Base-by-base conservation (phyloP, 805 yeast genomes). In the Dipodascopsis tothii region DNA sequence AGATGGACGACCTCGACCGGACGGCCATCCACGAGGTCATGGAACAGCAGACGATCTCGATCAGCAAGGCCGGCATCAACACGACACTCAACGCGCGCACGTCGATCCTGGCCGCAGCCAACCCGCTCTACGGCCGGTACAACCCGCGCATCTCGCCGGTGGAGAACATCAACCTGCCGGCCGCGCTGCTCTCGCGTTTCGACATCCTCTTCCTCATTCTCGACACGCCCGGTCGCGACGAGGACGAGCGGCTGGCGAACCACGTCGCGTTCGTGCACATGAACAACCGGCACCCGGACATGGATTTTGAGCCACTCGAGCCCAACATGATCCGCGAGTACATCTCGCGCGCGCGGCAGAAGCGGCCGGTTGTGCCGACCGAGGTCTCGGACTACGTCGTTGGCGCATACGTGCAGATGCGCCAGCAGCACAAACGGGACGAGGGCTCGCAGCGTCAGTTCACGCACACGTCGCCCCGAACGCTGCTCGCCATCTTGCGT, bases 21-120 rank as follows among this genome's bases (percentile, higher is more conserved):
- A 92, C 97, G 0, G 97, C 97, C 1, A 92, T 92, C 60, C 97
- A 90, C 66, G 98, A 90, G 71, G 98, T 92, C 27, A 92, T 92
- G 98, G 98, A 92, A 68, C 98, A 92, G 64, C 98, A 92, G 66
- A 92, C 98, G 2, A 92, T 92, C 46, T 84, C 95, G 19, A 92
- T 92, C 46, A 84, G 96, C 35, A 92, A 92, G 65, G 98, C 98
- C 3, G 98, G 98, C 55, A 92, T 92, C 56, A 84, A 92, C 51
- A 92, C 98, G 6, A 85, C 96, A 2, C 71, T 92, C 56, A 92
- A 92, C 61, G 98, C 98, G 5, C 77, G 98, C 62, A 77, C 97
- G 0, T 88, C 96, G 3, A 84, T 92, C 48, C 67, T 92, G 51
- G 98, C 98, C 0, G 98, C 98, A 23, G 98, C 98, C n/a, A 92